Evolutionary conservation across 108 stramenopile genomes (phyloP).

Genomic region (Skeletonema costatum): DNA sequence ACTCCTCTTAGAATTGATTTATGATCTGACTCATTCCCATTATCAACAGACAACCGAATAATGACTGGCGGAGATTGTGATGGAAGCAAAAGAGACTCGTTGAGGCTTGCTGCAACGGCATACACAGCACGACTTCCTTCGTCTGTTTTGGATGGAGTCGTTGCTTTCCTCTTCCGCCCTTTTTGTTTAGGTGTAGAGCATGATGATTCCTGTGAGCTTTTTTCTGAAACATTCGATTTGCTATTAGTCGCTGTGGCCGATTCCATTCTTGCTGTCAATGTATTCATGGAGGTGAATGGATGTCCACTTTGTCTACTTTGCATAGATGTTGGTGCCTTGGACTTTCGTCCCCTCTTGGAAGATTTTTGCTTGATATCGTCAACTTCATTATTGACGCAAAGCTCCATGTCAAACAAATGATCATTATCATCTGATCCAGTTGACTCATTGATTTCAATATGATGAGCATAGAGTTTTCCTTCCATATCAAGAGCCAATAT

Average conservation of each 20-base stretch:
- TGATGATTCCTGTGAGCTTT: background rate
- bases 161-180: conserved; percentile 33
- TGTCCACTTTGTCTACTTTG: background rate
- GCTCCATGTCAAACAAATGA: conserved; percentile 15
- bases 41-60: conserved; percentile 21
- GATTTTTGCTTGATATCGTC: background rate
- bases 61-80: conserved; percentile 28
- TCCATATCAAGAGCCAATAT: conserved; percentile 21
- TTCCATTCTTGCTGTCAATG: conserved; percentile 31
- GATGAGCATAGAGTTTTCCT: conserved; percentile 20
- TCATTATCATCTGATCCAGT: background rate
- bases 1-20: background rate
- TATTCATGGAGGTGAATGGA: conserved; percentile 26
- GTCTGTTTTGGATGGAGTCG: conserved; percentile 1
- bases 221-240: background rate
- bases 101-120: conserved; percentile 41
- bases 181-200: conserved; percentile 6
- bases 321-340: background rate
- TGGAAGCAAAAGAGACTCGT: conserved; percentile 13
- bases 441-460: conserved; percentile 1
- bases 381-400: conserved; percentile 1
- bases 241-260: background rate
- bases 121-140: conserved; percentile 8
- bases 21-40: background rate
- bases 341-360: background rate